Evolutionary conservation across 495 filamentous ascomycete species (phyloP), one percentile per base, ranked within the genome.

Genomic region (Alectoria sarmentosa): DNA sequence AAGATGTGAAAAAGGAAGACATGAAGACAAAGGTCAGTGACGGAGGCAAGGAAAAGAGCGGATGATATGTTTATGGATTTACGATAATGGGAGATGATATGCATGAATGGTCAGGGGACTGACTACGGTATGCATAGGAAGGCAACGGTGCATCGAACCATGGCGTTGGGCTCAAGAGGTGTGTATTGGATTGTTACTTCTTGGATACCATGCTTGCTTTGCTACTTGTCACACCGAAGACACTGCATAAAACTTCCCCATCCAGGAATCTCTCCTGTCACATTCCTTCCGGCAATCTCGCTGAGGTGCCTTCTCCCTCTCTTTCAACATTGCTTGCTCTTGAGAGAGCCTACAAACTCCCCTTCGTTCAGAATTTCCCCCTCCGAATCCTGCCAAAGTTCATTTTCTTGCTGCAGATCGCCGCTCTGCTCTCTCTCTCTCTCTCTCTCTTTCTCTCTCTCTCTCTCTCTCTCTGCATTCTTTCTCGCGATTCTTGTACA

Each of bases 111-210:
- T 8, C n/a, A n/a, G 26, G 21, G 44, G n/a, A n/a, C 17, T 1
- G 41, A 44, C 32, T 19, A 26, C 6, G 58, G 59, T 15, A 46
- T 49, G 39, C 39, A 61, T 48, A 21, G 7, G 17, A 46, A 23
- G 30, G 60, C 13, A 36, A 6, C 37, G 26, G 36, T 56, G 61
- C 61, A 36, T 63, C 28, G 48, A 32, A 34, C 19, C 23, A 41
- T 26, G 61, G 61, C 61, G 61, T 61, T 36, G 26, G 34, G 7
- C 8, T 48, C 11, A 26, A 48, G n/a, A 26, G 21, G 42, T 48
- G 17, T 48, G 5, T 48, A 4, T 48, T 7, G 5, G 42, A 46
- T 46, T 48, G 44, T 10, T 48, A 26, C 44, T 26, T 26, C n/a
- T 48, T n/a, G n/a, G 44, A 48, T 48, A 48, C 44, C 44, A 46